Conservation (phyloP, 2,329 filamentous ascomycete genomes). For the Drechslerella coelobrocha region DNA sequence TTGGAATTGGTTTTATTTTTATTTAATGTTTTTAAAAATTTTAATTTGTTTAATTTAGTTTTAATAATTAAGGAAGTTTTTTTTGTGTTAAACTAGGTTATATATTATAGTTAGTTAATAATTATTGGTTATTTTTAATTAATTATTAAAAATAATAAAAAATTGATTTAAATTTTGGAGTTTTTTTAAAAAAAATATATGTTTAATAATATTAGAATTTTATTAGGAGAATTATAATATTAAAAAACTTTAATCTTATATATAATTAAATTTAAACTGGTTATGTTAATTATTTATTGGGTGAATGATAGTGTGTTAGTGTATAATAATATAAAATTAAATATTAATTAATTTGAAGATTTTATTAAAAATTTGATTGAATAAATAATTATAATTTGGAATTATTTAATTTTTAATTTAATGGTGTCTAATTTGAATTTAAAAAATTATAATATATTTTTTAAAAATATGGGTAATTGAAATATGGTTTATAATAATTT, state of each 20-base stretch:
- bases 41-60: slow-evolving; percentile 8
- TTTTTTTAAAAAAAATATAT: slow-evolving; percentile 8
- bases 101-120: slow-evolving; percentile 7
- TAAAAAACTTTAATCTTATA: background rate
- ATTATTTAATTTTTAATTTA: slow-evolving; percentile 11
- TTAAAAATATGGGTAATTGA: background rate
- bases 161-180: background rate
- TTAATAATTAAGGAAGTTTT: background rate
- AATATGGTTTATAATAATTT: background rate
- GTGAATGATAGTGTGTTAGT: slow-evolving; percentile 1
- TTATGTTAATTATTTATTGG: slow-evolving; percentile 12
- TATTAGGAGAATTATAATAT: slow-evolving; percentile 4
- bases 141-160: background rate
- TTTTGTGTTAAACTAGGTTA: background rate
- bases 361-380: slow-evolving; percentile 11
- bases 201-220: background rate
- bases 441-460: slow-evolving; percentile 1
- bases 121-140: slow-evolving; percentile 5
- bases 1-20: slow-evolving; percentile 8
- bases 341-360: slow-evolving; percentile 6
- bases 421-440: slow-evolving; percentile 1
- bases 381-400: slow-evolving; percentile 3
- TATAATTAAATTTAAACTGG: slow-evolving; percentile 3
- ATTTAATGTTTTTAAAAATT: slow-evolving; percentile 9
- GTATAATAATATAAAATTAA: slow-evolving; percentile 1